A percentile compares a stretch with the other conserved stretches of the same genome.
phyloP scores from a whole-genome alignment of 1,284 basidiomycete genomes.

The Trichosporon faecale region DNA sequence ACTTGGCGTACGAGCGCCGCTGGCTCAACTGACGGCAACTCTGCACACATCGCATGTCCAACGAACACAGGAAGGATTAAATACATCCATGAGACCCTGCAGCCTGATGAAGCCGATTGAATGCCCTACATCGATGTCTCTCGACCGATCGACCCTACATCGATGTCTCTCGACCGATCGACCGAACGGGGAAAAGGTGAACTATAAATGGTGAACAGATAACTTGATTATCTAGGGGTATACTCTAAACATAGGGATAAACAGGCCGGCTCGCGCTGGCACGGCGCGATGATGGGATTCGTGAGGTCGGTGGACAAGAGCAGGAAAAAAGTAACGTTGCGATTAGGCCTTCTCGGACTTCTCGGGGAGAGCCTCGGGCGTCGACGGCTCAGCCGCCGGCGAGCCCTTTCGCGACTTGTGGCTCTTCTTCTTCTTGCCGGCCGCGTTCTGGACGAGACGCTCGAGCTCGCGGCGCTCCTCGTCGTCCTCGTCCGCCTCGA shows the following conservation, averaged over 20 bases:
- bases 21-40: no score
- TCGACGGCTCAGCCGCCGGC: background rate
- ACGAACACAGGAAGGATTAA: no score
- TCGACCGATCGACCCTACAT: background rate
- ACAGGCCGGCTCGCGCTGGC: background rate
- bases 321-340: background rate
- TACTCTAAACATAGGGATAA: constrained; percentile 6
- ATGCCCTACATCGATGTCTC: background rate
- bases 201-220: constrained; percentile 5
- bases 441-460: constrained; percentile 55
- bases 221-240: background rate
- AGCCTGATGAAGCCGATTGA: background rate
- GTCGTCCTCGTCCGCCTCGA: constrained; percentile 80
- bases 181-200: background rate
- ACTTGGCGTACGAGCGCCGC: no score
- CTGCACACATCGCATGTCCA: no score
- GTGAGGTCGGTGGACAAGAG: background rate
- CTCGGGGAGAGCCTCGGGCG: background rate
- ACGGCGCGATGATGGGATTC: background rate
- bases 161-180: background rate
- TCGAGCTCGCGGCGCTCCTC: constrained; percentile 89
- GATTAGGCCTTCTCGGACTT: constrained; percentile 1
- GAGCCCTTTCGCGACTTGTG: constrained; percentile 35
- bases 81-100: background rate
- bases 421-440: constrained; percentile 51